Conservation (phyloP, 306 rosid genomes). For the Lithocarpus polystachyus region DNA sequence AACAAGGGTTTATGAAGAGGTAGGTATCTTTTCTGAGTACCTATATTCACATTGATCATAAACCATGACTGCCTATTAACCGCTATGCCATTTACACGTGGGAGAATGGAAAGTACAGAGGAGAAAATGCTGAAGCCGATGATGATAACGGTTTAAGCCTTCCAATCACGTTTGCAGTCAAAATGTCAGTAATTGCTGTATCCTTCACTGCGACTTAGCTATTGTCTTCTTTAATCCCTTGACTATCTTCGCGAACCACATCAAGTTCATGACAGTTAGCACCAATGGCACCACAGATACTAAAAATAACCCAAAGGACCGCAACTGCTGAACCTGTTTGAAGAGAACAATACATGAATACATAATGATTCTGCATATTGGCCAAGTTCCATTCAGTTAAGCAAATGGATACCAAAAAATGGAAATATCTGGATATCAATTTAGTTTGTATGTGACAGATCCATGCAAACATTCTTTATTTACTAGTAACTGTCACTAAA, state of each 20-base stretch:
- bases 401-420: not conserved
- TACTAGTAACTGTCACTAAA: not conserved
- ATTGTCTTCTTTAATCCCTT: slow-evolving; percentile 83
- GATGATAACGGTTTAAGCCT: not conserved
- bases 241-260: slow-evolving; percentile 83
- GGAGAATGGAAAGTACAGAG: not conserved
- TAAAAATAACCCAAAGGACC: slow-evolving; percentile 45
- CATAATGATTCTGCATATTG: not conserved
- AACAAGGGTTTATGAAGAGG: not conserved
- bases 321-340: slow-evolving; percentile 67
- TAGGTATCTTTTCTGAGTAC: not conserved
- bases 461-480: not conserved
- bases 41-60: not conserved
- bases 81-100: not conserved
- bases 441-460: not conserved
- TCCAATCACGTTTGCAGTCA: not conserved
- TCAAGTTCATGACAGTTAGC: slow-evolving; percentile 76
- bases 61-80: not conserved
- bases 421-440: not conserved
- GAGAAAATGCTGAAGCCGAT: not conserved
- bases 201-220: slow-evolving; percentile 78
- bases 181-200: not conserved
- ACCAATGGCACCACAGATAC: slow-evolving; percentile 62
- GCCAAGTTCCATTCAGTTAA: not conserved
- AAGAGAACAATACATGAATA: slow-evolving; percentile 9